A percentile compares a stretch with the other conserved stretches of the same genome.
Evolutionary conservation across 306 rosid species (phyloP).

Genomic region (Fragaria ananassa): DNA sequence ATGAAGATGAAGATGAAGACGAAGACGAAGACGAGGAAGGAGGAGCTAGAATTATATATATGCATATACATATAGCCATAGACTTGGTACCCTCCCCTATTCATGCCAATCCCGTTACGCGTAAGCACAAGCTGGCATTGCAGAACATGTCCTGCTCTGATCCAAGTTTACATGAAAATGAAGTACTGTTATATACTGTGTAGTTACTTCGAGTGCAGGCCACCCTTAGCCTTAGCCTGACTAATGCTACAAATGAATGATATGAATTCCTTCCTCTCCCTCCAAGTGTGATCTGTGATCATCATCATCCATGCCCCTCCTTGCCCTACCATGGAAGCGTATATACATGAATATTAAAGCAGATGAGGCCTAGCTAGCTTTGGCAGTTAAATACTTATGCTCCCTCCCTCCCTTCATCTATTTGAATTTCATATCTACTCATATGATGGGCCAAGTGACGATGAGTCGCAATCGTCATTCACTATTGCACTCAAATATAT

Average conservation of each 20-base stretch:
- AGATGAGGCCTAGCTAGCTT: not conserved
- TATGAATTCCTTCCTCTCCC: constrained; percentile 9
- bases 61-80: constrained; percentile 34
- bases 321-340: not conserved
- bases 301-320: not conserved
- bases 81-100: constrained; percentile 52
- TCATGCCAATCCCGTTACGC: constrained; percentile 60
- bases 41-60: constrained; percentile 28
- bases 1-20: not conserved
- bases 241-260: constrained; percentile 7
- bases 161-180: constrained; percentile 42
- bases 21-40: not conserved
- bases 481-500: constrained; percentile 13
- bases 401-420: constrained; percentile 7
- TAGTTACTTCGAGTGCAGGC: not conserved
- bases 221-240: not conserved
- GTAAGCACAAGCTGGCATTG: constrained; percentile 61
- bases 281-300: not conserved
- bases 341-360: not conserved
- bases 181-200: not conserved
- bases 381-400: constrained; percentile 19
- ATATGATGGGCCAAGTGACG: constrained; percentile 43
- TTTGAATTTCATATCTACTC: constrained; percentile 39
- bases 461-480: constrained; percentile 47
- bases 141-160: constrained; percentile 77